Percentiles rank a stretch among this genome's conserved stretches.
phyloP scores from a whole-genome alignment of 1,284 basidiomycete genomes.

The Athelia sp. region DNA sequence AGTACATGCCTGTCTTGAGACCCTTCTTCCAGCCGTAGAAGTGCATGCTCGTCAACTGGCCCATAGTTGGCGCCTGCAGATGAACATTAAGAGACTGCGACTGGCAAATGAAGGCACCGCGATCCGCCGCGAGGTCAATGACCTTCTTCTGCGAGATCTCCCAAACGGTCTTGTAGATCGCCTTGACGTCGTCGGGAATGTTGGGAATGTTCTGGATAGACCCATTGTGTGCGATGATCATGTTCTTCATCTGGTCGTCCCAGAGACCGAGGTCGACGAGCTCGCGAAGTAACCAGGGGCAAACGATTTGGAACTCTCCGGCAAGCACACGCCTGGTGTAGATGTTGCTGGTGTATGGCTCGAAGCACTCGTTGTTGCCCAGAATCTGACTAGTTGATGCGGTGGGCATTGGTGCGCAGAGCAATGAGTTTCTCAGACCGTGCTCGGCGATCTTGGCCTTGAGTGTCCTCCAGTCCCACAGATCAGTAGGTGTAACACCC shows the following conservation, averaged over 20 bases:
- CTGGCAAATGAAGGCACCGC: slow-evolving; percentile 98
- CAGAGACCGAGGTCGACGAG: slow-evolving; percentile 94
- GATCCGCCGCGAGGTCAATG: slow-evolving; percentile 96
- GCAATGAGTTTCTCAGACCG: slow-evolving; percentile 92
- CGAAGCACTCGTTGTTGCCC: slow-evolving; percentile 98
- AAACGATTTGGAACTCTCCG: slow-evolving; percentile 99
- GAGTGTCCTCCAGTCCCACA: slow-evolving; percentile 93
- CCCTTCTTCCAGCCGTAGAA: slow-evolving; percentile 99
- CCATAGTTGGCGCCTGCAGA: slow-evolving; percentile 85
- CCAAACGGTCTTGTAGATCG: slow-evolving; percentile 99
- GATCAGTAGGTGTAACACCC: slow-evolving; percentile 87
- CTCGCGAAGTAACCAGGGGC: slow-evolving; percentile 96
- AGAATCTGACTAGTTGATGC: slow-evolving; percentile 98
- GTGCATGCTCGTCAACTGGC: slow-evolving; percentile 98
- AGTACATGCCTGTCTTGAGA: slow-evolving; percentile 98
- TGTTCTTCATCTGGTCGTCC: slow-evolving; percentile 99
- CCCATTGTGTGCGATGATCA: slow-evolving; percentile 96
- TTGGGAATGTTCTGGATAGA: slow-evolving; percentile 88
- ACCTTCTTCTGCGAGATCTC: slow-evolving; percentile 99
- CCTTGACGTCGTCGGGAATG: slow-evolving; percentile 89
- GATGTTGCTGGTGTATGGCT: slow-evolving; percentile 97
- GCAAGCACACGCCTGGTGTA: slow-evolving; percentile 99
- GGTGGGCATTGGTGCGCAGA: slow-evolving; percentile 97
- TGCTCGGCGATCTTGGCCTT: slow-evolving; percentile 86
- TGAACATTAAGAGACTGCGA: slow-evolving; percentile 91